Evolutionary conservation across 768 basidiomycete genomes (phyloP).

Genomic region (Crepidotus variabilis): DNA sequence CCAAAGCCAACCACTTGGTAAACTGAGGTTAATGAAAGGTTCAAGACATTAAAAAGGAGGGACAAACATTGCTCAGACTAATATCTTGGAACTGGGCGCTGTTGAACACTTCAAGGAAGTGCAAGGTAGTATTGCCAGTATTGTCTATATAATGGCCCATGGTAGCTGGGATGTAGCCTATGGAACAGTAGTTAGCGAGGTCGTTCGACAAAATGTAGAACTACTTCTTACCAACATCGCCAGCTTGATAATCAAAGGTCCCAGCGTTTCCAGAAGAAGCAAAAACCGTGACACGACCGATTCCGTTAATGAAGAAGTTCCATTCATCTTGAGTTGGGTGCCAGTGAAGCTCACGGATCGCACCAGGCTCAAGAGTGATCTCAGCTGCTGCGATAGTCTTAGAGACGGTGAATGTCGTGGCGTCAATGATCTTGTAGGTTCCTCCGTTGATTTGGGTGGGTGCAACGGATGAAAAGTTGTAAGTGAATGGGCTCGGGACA

Average conservation of each 20-base stretch:
- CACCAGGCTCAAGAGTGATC: constrained; percentile 56
- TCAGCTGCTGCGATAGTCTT: constrained; percentile 54
- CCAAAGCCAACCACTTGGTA: constrained; percentile 53
- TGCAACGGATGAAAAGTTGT: constrained; percentile 44
- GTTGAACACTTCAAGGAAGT: constrained; percentile 60
- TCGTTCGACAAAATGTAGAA: no score
- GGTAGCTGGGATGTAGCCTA: constrained; percentile 54
- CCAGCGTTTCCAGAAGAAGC: constrained; percentile 49
- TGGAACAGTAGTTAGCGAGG: no score
- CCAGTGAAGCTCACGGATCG: constrained; percentile 42
- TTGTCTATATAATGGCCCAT: constrained; percentile 72
- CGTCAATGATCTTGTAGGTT: constrained; percentile 57
- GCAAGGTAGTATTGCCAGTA: constrained; percentile 54
- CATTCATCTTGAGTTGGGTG: constrained; percentile 70
- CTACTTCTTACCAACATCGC: constrained; percentile 29
- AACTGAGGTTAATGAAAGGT: neutral
- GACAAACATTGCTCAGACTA: constrained; percentile 35
- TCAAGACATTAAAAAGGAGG: no score
- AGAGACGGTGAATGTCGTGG: constrained; percentile 48
- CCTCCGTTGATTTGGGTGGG: constrained; percentile 47
- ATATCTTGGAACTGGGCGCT: constrained; percentile 51
- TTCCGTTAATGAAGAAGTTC: constrained; percentile 55
- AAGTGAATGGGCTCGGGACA: constrained; percentile 47
- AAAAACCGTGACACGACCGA: constrained; percentile 55
- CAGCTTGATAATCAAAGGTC: constrained; percentile 59